Base-by-base conservation (phyloP, 441 rosid genomes). In the Corymbia citriodora region DNA sequence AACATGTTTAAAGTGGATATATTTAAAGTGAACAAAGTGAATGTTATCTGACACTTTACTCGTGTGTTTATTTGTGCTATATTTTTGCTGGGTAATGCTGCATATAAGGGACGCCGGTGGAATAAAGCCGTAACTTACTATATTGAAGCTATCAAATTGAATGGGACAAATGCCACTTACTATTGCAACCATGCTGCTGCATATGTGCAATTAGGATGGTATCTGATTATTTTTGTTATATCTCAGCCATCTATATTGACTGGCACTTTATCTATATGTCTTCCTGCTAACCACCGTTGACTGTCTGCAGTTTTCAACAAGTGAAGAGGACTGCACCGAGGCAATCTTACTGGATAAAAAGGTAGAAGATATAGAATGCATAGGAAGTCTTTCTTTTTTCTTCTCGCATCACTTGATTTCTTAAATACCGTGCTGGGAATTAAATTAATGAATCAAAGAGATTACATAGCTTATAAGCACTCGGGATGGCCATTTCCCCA, bases 111-210 rank as follows among this genome's bases (percentile, higher is more conserved):
- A 89, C 49, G 25, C 89, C 96, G 96, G 91, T 98, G 98, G 99
- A 96, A 96, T 89, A 96, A 96, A 94, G 99, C 99, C 87, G 96
- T 94, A 31, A 95, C 91, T 88, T 97, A 92, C 92, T 98, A 98
- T 90, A 94, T 92, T 89, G 97, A 97, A 95, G 99, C 99, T 91
- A 96, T 98, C 91, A 97, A 96, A 90, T 92, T 98, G 92, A 96
- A 95, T 91, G 95, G 93, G 91, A 91, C 92, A 79, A 96, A 92
- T 93, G 97, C 98, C 83, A 96, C 99, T 82, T 97, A 94, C 90
- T 96, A 93, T 92, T 92, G 95, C 94, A 98, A 97, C 91, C 93
- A 98, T 87, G 99, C 99, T 88, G 99, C 99, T 86, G 99, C 99
- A 52, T 96, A 93, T 94, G 93, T 98, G 91, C 96, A 96, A 93